These are phyloP conservation scores for Samsoniella hepiali DNA, from an alignment of 2,329 filamentous ascomycete species.

Conservation along the genomic window DNA sequence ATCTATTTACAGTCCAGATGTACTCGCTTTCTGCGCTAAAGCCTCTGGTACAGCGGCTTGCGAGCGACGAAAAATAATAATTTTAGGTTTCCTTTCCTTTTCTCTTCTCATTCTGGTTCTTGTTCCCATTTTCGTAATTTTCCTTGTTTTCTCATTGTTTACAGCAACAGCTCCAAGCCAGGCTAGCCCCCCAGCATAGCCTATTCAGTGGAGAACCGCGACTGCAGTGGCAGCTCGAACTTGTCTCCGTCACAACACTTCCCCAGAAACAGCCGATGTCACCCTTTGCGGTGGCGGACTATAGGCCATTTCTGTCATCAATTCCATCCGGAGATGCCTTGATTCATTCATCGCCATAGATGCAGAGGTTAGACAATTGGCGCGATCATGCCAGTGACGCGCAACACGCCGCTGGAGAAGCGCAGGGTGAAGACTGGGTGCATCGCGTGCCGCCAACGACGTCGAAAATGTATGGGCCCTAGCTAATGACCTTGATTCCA, in stretches of 20 bases:
- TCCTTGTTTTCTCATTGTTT: too few species aligned
- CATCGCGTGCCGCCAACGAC: constrained; percentile 22
- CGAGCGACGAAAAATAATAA: too few species aligned
- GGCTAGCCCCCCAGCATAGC: background rate
- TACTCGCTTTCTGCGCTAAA: background rate
- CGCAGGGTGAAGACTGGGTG: constrained; percentile 25
- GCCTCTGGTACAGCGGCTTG: background rate
- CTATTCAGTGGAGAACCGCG: background rate
- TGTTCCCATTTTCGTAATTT: too few species aligned
- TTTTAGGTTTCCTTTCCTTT: too few species aligned
- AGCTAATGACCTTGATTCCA: too few species aligned
- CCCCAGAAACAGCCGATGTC: background rate
- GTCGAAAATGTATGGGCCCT: constrained; percentile 22
- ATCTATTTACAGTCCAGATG: too few species aligned
- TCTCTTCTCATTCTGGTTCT: too few species aligned
- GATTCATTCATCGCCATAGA: too few species aligned
- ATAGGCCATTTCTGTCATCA: too few species aligned
- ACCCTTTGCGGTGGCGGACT: background rate
- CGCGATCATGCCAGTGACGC: constrained; percentile 21
- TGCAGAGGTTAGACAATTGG: background rate
- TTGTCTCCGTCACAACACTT: background rate
- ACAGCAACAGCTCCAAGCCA: too few species aligned
- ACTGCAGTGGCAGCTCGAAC: background rate
- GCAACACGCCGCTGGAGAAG: constrained; percentile 22
- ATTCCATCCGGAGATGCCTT: background rate